Evolutionary conservation across 768 basidiomycete genomes (phyloP).

Genomic region (Lentinula lateritia): DNA sequence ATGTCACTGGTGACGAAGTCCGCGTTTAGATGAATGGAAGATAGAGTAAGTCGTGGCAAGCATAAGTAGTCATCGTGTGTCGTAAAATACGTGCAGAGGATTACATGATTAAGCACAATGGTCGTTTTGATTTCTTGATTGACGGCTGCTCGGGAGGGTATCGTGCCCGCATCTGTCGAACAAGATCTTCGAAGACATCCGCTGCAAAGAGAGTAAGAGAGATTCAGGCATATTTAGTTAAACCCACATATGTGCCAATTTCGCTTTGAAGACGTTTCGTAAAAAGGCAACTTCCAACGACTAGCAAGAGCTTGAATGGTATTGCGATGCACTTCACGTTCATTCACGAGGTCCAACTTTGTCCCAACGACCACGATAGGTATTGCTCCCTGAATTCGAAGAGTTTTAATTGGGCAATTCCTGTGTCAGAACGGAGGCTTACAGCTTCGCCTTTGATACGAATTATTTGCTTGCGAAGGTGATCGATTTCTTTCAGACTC

Average conservation of each 20-base stretch:
- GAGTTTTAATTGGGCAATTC: not conserved
- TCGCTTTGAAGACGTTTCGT: conserved; percentile 84
- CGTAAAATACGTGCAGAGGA: not conserved
- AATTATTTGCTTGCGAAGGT: conserved; percentile 75
- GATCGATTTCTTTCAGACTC: conserved; percentile 74
- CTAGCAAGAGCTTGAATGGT: conserved; percentile 60
- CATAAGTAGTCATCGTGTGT: not conserved
- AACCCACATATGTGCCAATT: conserved; percentile 62
- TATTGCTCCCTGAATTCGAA: conserved; percentile 31
- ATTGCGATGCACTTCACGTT: conserved; percentile 67
- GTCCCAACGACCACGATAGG: conserved; percentile 88
- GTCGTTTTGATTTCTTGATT: conserved; percentile 22
- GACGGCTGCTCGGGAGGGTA: conserved; percentile 47
- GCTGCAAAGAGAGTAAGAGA: conserved; percentile 9
- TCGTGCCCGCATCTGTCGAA: conserved; percentile 65
- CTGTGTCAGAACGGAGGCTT: not conserved
- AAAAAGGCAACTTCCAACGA: conserved; percentile 71
- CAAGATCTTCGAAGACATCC: conserved; percentile 74
- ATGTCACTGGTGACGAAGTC: not conserved
- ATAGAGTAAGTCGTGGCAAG: not conserved
- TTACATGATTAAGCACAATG: conserved; percentile 32
- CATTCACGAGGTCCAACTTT: conserved; percentile 74
- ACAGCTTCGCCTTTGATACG: conserved; percentile 71
- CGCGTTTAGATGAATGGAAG: not conserved
- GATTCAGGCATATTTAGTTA: not conserved